Evolutionary conservation across 345 rosid species (phyloP).

Genomic region (Boechera divaricarpa): DNA sequence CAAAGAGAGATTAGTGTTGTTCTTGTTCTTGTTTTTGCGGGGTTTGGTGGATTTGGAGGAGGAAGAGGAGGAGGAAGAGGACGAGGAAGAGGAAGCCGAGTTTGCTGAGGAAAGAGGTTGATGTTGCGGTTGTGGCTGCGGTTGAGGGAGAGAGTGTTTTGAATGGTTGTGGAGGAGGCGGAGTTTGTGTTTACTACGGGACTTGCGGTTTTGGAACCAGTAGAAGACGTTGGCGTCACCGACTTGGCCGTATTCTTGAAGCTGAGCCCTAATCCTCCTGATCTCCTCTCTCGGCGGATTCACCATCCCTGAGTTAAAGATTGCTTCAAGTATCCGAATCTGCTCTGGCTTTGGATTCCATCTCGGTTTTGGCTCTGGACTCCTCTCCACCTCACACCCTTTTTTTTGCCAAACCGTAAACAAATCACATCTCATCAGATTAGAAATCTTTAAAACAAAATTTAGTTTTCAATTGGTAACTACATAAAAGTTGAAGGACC

Average conservation of each 20-base stretch:
- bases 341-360: constrained; percentile 99
- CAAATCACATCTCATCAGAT: constrained; percentile 19
- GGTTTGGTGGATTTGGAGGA: constrained; percentile 63
- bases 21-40: constrained; percentile 49
- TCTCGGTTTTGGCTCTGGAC: constrained; percentile 97
- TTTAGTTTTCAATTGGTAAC: constrained; percentile 1
- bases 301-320: constrained; percentile 98
- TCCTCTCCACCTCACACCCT: constrained; percentile 83
- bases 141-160: constrained; percentile 45
- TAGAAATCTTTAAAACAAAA: constrained; percentile 10
- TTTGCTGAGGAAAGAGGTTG: background rate
- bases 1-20: constrained; percentile 47
- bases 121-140: constrained; percentile 27
- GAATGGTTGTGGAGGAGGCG: constrained; percentile 72
- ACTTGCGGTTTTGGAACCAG: constrained; percentile 99
- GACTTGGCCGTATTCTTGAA: constrained; percentile 96
- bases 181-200: constrained; percentile 93
- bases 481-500: constrained; percentile 25
- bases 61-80: constrained; percentile 63
- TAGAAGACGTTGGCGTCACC: constrained; percentile 98
- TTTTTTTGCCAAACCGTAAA: too few relatives aligned
- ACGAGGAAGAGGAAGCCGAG: constrained; percentile 48
- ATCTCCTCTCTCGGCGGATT: constrained; percentile 99
- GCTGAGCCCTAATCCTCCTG: constrained; percentile 81
- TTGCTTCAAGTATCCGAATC: constrained; percentile 89